Evolutionary conservation across 2,329 filamentous ascomycete genomes (phyloP).

Genomic region (Talaromyces sp.): DNA sequence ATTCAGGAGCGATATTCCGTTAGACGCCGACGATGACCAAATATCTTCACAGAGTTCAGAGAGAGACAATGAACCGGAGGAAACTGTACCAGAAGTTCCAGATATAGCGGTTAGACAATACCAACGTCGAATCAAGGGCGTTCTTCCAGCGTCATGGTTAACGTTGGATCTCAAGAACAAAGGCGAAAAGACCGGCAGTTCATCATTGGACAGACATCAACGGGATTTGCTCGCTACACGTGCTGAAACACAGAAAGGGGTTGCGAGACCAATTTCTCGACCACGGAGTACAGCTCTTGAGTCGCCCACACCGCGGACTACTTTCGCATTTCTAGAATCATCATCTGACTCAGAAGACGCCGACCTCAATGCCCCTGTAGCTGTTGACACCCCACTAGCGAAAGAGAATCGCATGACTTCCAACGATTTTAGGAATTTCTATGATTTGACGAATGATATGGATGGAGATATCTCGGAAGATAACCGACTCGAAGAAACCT

Average conservation of each 20-base stretch:
- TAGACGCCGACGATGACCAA: background rate
- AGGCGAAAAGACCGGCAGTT: slow-evolving; percentile 22
- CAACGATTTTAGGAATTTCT: slow-evolving; percentile 22
- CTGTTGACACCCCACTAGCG: slow-evolving; percentile 10
- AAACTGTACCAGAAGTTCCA: slow-evolving; percentile 17
- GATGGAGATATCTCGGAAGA: slow-evolving; percentile 40
- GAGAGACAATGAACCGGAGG: slow-evolving; percentile 18
- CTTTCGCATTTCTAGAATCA: slow-evolving; percentile 24
- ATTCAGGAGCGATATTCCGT: slow-evolving; percentile 6
- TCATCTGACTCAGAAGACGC: slow-evolving; percentile 32
- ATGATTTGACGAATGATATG: slow-evolving; percentile 22
- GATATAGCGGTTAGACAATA: slow-evolving; percentile 31
- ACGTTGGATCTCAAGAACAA: slow-evolving; percentile 39
- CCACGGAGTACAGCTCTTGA: slow-evolving; percentile 21
- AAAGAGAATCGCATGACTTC: slow-evolving; percentile 19
- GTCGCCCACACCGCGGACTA: slow-evolving; percentile 19
- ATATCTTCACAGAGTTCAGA: background rate
- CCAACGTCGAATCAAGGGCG: slow-evolving; percentile 45
- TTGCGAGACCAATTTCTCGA: slow-evolving; percentile 33
- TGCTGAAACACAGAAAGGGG: slow-evolving; percentile 31
- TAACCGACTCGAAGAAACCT: slow-evolving; percentile 43
- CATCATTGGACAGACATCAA: slow-evolving; percentile 19
- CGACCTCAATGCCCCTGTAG: background rate
- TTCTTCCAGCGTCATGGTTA: slow-evolving; percentile 49
- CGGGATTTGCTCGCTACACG: slow-evolving; percentile 22